Conservation (phyloP, 2,329 filamentous ascomycete species). For the Parastagonospora avenae region DNA sequence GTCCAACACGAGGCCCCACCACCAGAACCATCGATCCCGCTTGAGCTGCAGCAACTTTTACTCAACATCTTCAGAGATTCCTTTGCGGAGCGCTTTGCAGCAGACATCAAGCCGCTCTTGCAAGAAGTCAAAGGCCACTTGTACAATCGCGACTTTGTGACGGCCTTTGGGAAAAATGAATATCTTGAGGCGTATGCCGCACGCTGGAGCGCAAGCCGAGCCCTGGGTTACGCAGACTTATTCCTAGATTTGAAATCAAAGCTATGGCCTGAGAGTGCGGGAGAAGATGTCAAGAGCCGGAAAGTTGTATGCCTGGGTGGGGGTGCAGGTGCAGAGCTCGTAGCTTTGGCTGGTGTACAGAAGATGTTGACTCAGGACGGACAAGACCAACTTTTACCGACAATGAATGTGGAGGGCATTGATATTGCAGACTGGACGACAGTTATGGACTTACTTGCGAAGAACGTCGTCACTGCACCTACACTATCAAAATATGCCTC, state of each 20-base stretch:
- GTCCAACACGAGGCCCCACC: conserved; percentile 6
- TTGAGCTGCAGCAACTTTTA: conserved; percentile 69
- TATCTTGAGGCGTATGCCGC: conserved; percentile 83
- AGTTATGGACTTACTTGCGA: conserved; percentile 65
- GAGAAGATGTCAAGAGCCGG: conserved; percentile 13
- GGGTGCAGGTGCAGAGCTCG: conserved; percentile 70
- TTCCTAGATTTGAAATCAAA: conserved; percentile 49
- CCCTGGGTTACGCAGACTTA: conserved; percentile 77
- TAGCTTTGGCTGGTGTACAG: conserved; percentile 63
- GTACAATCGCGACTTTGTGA: conserved; percentile 81
- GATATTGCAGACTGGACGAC: conserved; percentile 80
- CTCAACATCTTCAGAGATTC: conserved; percentile 74
- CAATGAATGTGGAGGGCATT: conserved; percentile 64
- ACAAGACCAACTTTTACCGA: conserved; percentile 4
- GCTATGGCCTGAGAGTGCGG: conserved; percentile 1
- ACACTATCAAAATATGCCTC: conserved; percentile 56
- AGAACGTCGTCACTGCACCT: conserved; percentile 59
- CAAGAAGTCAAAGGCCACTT: conserved; percentile 86
- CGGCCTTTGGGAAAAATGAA: conserved; percentile 74
- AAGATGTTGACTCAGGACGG: conserved; percentile 37
- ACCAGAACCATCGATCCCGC: conserved; percentile 45
- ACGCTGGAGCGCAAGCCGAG: conserved; percentile 86
- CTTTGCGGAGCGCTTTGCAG: conserved; percentile 54
- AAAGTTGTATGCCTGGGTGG: conserved; percentile 66
- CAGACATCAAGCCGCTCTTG: conserved; percentile 62